Conservation (phyloP, 495 filamentous ascomycete species). For the Aspergillus nanangensis region DNA sequence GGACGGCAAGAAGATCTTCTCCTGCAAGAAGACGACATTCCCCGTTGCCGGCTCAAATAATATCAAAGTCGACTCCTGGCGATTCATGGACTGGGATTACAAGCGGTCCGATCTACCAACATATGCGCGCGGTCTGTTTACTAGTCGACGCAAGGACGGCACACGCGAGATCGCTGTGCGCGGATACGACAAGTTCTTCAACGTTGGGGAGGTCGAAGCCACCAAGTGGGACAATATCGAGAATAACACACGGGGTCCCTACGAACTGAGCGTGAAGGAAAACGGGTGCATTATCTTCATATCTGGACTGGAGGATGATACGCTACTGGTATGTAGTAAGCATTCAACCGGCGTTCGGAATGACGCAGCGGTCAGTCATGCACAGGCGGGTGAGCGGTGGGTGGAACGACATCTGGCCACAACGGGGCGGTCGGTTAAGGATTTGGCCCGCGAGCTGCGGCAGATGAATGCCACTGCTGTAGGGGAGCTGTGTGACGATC, state of each 20-base stretch:
- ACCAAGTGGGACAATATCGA: conserved; percentile 82
- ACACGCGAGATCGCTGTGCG: conserved; percentile 73
- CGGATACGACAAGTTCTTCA: conserved; percentile 99
- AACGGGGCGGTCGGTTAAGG: conserved; percentile 68
- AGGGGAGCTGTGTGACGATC: conserved; percentile 94
- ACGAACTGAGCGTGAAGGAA: conserved; percentile 94
- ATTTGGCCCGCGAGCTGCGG: conserved; percentile 71
- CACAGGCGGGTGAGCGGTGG: conserved; percentile 79
- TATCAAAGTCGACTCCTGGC: conserved; percentile 82
- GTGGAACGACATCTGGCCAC: conserved; percentile 71
- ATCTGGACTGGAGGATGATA: conserved; percentile 80
- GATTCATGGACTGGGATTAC: conserved; percentile 91
- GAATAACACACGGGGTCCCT: conserved; percentile 75
- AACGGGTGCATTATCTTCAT: conserved; percentile 99
- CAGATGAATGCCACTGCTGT: conserved; percentile 86
- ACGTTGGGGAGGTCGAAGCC: conserved; percentile 68
- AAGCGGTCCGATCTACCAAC: conserved; percentile 79
- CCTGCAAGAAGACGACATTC: conserved; percentile 72
- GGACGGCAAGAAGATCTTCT: conserved; percentile 46
- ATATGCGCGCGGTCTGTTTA: conserved; percentile 91
- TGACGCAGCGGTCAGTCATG: conserved; percentile 72
- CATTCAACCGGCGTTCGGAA: conserved; percentile 80
- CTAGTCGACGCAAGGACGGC: conserved; percentile 56
- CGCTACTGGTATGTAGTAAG: conserved; percentile 92
- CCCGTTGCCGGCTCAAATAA: conserved; percentile 52